Evolutionary conservation across 2,329 filamentous ascomycete genomes (phyloP), one percentile per base, ranked within the genome.

Genomic region (Fusarium sp.): DNA sequence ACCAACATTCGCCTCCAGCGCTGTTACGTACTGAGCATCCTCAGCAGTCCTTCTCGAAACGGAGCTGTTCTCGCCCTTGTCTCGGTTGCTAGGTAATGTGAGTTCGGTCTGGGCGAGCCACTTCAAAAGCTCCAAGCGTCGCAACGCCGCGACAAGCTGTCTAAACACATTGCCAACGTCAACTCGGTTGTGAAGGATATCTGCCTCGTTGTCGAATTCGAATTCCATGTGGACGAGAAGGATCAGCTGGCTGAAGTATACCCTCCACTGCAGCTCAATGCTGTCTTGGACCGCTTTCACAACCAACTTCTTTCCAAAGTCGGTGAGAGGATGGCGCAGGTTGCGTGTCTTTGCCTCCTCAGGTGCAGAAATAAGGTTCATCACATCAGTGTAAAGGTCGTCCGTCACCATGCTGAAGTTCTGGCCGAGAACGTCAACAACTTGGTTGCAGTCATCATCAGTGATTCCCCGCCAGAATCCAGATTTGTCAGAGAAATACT

Each of bases 171-270:
- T 81, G 50, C 91, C 88, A 61, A 96, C 90, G 30, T 90, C 87
- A 10, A 92, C 82, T 20, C 84, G 80, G 38, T 84, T 80, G 69
- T 87, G 85, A 34, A 89, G 82, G 3, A 88, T 88, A 16, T 92
- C 87, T 40, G 93, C 89, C 41, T 91, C 89, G 69, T 89, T 87
- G 60, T 94, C 91, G 54, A 92, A 87, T 75, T 96, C 93, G 38
- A 90, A 90, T 77, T 96, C 91, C 85, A 98, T 91, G 77, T 97
- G 94, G 11, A 96, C 86, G 16, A 97, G 84, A 8, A 99, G 85
- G 4, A 96, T 85, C 4, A 98, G 82, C 60, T 98, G 87, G 74
- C 95, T 93, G 66, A 97, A 89, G 51, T 97, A 88, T 10, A 96
- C 83, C 62, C 88, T 88, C 80, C 89, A 90, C 62, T 92, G 91